phyloP scores from a whole-genome alignment of 306 rosid species.

The Mucuna pruriens region DNA sequence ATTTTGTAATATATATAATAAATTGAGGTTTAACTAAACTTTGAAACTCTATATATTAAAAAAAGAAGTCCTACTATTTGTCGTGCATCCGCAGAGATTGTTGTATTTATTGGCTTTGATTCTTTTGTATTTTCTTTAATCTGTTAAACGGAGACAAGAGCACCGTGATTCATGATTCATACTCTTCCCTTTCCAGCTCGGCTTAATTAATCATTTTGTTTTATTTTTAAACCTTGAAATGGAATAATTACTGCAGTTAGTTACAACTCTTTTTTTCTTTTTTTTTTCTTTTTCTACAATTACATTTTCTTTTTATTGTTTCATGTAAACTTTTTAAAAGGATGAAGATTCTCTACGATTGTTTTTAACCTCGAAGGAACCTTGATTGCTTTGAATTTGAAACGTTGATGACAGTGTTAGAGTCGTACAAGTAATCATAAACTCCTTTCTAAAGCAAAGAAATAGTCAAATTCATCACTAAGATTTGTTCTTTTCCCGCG shows the following conservation, averaged over 20 bases:
- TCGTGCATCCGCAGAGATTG: background rate
- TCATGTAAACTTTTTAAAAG: background rate
- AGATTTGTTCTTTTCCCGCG: background rate
- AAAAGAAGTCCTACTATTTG: too few species aligned
- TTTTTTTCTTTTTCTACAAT: background rate
- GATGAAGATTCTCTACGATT: background rate
- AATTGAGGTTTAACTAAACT: too few species aligned
- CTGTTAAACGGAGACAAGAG: background rate
- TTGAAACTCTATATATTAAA: too few species aligned
- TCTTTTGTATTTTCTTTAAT: background rate
- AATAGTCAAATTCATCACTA: conserved; percentile 34
- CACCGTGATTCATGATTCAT: background rate
- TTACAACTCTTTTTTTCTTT: background rate
- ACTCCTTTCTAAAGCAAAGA: conserved; percentile 11
- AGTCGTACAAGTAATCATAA: conserved; percentile 30
- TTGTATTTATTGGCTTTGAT: background rate
- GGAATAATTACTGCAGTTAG: background rate
- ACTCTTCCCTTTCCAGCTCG: background rate
- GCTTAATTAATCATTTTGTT: conserved; percentile 12
- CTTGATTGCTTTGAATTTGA: conserved; percentile 38
- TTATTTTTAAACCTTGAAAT: conserved; percentile 28
- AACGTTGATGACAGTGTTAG: conserved; percentile 24
- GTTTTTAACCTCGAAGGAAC: background rate
- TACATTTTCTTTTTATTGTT: background rate
- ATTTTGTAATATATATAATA: too few species aligned